These are phyloP conservation scores for Mucor sp. DNA, from an alignment of 371 early-diverging fungal species.

Conservation along the genomic window DNA sequence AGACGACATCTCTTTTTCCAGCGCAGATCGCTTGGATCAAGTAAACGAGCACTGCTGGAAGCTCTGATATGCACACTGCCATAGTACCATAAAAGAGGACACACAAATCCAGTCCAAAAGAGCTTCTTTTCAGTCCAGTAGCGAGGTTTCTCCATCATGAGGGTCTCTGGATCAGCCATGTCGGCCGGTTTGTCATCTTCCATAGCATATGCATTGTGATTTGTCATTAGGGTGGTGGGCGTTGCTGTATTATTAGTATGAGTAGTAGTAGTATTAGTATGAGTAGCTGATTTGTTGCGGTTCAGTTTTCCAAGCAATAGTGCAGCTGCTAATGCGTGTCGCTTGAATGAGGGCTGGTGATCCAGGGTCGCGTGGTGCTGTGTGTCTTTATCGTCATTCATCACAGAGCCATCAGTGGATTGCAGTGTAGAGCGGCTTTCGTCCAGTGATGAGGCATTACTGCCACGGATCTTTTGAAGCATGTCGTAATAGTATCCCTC, in stretches of 20 bases:
- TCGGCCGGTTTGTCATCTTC: not conserved
- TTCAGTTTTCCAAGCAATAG: not conserved
- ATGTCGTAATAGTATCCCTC: constrained; percentile 10
- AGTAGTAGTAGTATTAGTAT: not conserved
- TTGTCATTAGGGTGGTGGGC: not conserved
- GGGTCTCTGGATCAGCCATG: not conserved
- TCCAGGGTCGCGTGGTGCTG: not conserved
- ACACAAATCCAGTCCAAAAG: constrained; percentile 23
- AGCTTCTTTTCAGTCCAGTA: constrained; percentile 15
- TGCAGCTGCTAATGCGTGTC: not conserved
- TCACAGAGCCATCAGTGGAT: not conserved
- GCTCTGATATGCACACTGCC: constrained; percentile 10
- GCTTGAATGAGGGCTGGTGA: not conserved
- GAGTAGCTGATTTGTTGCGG: not conserved
- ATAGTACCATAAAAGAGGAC: constrained; percentile 20
- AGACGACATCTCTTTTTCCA: constrained; percentile 26
- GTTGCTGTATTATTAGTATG: not conserved
- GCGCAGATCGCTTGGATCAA: not conserved
- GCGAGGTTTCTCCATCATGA: not conserved
- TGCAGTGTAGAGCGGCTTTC: not conserved
- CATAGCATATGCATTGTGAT: not conserved
- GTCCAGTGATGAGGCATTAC: not conserved
- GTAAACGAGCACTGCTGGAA: not conserved
- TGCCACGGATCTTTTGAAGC: constrained; percentile 17
- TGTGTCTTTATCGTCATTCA: not conserved